These are phyloP conservation scores for Fusarium euwallaceae DNA, from an alignment of 2,329 filamentous ascomycete genomes.

Conservation along the genomic window DNA sequence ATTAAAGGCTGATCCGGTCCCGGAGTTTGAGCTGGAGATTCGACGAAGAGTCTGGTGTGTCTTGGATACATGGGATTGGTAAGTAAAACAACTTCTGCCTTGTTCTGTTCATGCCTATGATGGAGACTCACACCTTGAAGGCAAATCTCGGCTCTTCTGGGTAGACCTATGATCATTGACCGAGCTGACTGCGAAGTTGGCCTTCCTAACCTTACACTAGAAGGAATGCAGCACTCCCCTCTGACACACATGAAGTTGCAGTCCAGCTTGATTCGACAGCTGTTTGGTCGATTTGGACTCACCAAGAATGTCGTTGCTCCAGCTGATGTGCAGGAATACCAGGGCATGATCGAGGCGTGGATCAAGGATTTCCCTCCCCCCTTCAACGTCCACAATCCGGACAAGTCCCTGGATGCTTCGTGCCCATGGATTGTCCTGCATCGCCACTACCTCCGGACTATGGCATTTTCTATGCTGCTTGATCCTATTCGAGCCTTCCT, in stretches of 20 bases:
- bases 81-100: not conserved
- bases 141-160: conserved; percentile 53
- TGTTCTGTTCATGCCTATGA: not conserved
- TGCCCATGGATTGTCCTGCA: conserved; percentile 61
- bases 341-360: conserved; percentile 56
- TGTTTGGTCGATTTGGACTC: conserved; percentile 50
- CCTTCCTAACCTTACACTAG: conserved; percentile 51
- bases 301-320: conserved; percentile 46
- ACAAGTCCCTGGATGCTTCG: conserved; percentile 56
- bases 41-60: conserved; percentile 54
- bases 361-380: conserved; percentile 57
- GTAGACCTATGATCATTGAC: conserved; percentile 53
- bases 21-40: conserved; percentile 54
- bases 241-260: conserved; percentile 55
- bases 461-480: conserved; percentile 60
- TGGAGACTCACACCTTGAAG: conserved; percentile 36
- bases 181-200: conserved; percentile 50
- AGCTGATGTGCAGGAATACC: conserved; percentile 51
- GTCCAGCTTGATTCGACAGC: conserved; percentile 48
- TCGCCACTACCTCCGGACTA: conserved; percentile 59
- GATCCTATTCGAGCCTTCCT: conserved; percentile 61
- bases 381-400: conserved; percentile 55
- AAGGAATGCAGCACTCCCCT: conserved; percentile 50
- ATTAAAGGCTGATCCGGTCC: conserved; percentile 39
- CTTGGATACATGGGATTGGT: conserved; percentile 57